Evolutionary conservation across 768 basidiomycete species (phyloP).

Genomic region (Glaciozyma martinii): DNA sequence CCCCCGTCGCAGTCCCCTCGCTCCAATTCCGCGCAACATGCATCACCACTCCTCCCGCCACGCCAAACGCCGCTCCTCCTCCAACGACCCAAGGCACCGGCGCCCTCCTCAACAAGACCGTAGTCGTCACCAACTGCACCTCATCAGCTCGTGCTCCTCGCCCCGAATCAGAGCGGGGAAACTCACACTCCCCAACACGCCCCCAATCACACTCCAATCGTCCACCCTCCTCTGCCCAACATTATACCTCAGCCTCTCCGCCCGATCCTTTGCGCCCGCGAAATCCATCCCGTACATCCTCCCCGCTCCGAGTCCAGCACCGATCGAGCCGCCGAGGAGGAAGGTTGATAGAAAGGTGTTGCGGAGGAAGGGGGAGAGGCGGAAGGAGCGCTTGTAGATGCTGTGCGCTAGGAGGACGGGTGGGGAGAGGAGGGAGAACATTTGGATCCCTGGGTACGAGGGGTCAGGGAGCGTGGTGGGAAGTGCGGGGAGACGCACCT

Average conservation of each 20-base stretch:
- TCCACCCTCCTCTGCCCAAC: not conserved
- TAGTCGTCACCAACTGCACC: not conserved
- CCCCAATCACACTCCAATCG: not conserved
- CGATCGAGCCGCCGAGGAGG: not conserved
- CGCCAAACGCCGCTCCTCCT: not conserved
- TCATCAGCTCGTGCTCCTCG: not conserved
- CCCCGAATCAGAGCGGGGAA: not conserved
- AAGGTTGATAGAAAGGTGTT: not conserved
- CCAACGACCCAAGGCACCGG: not conserved
- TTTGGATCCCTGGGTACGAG: not conserved
- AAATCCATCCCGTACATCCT: not conserved
- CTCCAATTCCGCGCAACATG: not conserved
- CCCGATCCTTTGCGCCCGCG: not conserved
- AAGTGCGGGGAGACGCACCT: too few relatives aligned
- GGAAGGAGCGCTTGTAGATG: not conserved
- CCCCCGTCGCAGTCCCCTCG: not conserved
- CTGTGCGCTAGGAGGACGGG: not conserved
- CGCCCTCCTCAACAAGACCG: not conserved
- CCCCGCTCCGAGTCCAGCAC: not conserved
- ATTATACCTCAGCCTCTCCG: not conserved
- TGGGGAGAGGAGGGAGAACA: not conserved
- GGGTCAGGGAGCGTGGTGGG: too few relatives aligned
- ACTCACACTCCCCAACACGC: not conserved
- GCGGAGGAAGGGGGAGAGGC: not conserved
- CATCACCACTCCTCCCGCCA: not conserved